These are phyloP conservation scores for Amesomyces nigricolor DNA, from an alignment of 2,329 filamentous ascomycete species.

Conservation along the genomic window DNA sequence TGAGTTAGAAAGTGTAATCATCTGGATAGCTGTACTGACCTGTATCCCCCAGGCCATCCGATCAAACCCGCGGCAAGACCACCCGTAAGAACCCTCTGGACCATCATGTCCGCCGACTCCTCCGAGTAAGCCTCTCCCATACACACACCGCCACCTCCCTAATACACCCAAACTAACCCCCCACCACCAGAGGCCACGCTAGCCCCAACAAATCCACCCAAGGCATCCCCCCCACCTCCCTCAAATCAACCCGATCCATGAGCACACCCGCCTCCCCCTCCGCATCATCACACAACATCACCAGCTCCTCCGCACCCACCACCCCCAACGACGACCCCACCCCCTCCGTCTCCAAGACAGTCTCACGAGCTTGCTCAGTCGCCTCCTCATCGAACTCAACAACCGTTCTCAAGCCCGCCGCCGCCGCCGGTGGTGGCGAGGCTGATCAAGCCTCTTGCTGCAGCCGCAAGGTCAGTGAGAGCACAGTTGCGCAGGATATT, in stretches of 20 bases:
- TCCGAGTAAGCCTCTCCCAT: conserved; percentile 3
- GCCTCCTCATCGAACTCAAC: too few relatives aligned
- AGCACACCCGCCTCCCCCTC: too few relatives aligned
- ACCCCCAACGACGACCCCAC: background rate
- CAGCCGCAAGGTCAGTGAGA: too few relatives aligned
- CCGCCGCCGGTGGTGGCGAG: too few relatives aligned
- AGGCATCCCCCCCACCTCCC: background rate
- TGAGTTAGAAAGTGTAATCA: background rate
- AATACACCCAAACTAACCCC: background rate
- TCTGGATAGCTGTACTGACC: background rate
- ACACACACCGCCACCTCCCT: background rate
- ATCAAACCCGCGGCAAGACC: background rate
- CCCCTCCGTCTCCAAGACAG: too few relatives aligned
- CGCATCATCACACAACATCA: too few relatives aligned
- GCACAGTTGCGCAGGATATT: too few relatives aligned
- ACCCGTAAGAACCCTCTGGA: conserved; percentile 11
- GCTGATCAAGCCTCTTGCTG: too few relatives aligned
- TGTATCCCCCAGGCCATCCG: background rate
- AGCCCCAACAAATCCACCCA: background rate
- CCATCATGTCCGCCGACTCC: conserved; percentile 12
- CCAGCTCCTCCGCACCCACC: background rate
- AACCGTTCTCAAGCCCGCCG: too few relatives aligned
- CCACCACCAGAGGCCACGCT: background rate
- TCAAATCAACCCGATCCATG: too few relatives aligned
- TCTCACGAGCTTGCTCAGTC: too few relatives aligned